Percentiles rank a stretch among this genome's conserved stretches.
Evolutionary conservation across 345 rosid genomes (phyloP).

Genomic region (Eucalyptus regnans): DNA sequence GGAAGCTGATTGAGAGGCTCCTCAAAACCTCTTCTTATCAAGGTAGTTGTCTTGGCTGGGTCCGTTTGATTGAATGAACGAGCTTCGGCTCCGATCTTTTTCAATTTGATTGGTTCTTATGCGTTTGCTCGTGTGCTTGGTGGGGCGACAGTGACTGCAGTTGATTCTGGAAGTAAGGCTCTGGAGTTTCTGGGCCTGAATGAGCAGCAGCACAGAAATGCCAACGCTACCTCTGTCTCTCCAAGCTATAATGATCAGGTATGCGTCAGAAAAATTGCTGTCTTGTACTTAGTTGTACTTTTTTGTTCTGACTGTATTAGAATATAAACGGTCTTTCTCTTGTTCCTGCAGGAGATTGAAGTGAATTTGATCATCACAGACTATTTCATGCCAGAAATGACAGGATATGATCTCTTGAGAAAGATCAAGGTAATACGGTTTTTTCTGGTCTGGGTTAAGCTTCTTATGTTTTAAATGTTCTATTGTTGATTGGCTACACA

Average conservation of each 20-base stretch:
- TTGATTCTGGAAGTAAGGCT: conserved; percentile 88
- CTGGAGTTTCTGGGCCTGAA: conserved; percentile 70
- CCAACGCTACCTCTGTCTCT: conserved; percentile 20
- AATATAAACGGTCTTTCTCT: not conserved
- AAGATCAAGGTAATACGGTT: conserved; percentile 47
- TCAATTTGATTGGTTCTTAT: not conserved
- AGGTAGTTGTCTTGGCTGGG: conserved; percentile 16
- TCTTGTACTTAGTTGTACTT: not conserved
- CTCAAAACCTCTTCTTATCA: conserved; percentile 85
- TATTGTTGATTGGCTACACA: not conserved
- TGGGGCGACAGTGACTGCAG: conserved; percentile 56
- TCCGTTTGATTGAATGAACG: not conserved
- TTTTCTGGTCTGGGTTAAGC: not conserved
- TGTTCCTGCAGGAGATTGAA: conserved; percentile 16
- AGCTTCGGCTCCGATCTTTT: not conserved
- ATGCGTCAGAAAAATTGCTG: not conserved
- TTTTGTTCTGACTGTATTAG: not conserved
- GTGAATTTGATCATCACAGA: conserved; percentile 84
- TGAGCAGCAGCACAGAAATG: conserved; percentile 6
- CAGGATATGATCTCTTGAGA: conserved; percentile 87
- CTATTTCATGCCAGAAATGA: conserved; percentile 97
- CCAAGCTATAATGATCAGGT: conserved; percentile 3
- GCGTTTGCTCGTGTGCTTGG: not conserved
- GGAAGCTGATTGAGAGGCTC: conserved; percentile 81
- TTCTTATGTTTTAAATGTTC: not conserved